Base-by-base conservation (phyloP, 495 filamentous ascomycete genomes). In the Penicillium subrubescens region DNA sequence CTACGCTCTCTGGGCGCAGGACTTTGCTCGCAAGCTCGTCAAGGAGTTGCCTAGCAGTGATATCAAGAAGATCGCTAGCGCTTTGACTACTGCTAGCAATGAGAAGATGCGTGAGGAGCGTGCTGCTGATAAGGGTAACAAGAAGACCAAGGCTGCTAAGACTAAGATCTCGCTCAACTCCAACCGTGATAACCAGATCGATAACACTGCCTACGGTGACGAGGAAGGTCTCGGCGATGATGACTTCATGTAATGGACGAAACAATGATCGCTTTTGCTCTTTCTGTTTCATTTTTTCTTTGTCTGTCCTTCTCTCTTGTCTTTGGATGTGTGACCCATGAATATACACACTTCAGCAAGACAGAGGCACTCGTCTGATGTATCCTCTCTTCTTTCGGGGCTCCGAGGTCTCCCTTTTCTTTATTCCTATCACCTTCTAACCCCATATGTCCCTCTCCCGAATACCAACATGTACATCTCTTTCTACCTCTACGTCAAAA, bases 61-160 rank as follows among this genome's bases (percentile, higher is more conserved):
- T 78, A 93, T 97, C 73, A 96, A 97, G 87, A 97, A 97, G 84
- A 86, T 97, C 61, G 86, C 92, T 4, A 94, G 89, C 79, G 85
- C 86, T 33, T 77, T 98, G 71, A 94, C 93, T 23, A 89, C 90
- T 12, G 82, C 97, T 54, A 84, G 91, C 69, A 99, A 99, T 72
- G 96, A 99, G 86, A 97, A 95, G 86, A 92, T 97, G 92, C 96
- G 92, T 83, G 95, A 97, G 79, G 96, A 99, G 87, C 96, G 97
- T 83, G 86, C 88, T 14, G 88, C 92, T 4, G 94, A 97, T 67
- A 98, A 97, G 84, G 91, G 91, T 27, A 92, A 88, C 65, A 98
- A 97, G 90, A 99, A 98, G 86, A 89, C 81, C 63, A 97, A 97
- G 84, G 92, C 92, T 11, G 90, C 90, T 46, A 97, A 97, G 87